Percentiles rank a stretch among this genome's conserved stretches.
These are phyloP conservation scores for Paramecium sonneborni DNA, from an alignment of 73 alveolate genomes.

Conservation along the genomic window DNA sequence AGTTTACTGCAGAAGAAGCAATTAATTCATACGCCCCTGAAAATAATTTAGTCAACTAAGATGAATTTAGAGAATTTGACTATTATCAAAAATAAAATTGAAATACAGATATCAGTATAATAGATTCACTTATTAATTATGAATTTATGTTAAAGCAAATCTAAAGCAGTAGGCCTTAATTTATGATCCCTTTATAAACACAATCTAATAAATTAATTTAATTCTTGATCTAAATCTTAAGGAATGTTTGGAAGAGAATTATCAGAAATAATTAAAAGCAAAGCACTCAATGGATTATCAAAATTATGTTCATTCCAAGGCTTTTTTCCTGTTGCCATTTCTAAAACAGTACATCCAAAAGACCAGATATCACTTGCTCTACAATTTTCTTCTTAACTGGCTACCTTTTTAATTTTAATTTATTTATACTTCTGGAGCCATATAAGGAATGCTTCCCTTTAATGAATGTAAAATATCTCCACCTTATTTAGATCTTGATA, in stretches of 20 bases:
- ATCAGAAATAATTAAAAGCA: not conserved
- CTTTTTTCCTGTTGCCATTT: slow-evolving; percentile 64
- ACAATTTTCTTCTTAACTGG: not conserved
- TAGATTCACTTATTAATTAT: not conserved
- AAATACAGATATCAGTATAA: not conserved
- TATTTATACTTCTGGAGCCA: slow-evolving; percentile 62
- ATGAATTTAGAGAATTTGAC: slow-evolving; percentile 54
- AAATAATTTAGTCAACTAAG: not conserved
- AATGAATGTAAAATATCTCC: not conserved
- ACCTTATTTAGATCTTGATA: slow-evolving; percentile 20
- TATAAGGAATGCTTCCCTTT: slow-evolving; percentile 60
- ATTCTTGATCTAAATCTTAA: not conserved
- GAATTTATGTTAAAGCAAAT: not conserved
- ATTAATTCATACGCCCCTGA: slow-evolving; percentile 63
- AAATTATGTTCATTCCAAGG: slow-evolving; percentile 66
- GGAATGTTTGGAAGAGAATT: slow-evolving; percentile 46
- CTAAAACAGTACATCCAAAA: slow-evolving; percentile 68
- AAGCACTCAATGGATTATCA: slow-evolving; percentile 57
- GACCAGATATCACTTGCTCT: slow-evolving; percentile 68
- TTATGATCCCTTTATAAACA: not conserved
- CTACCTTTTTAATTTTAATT: not conserved
- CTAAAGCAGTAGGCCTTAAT: not conserved
- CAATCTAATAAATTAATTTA: not conserved
- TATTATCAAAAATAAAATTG: slow-evolving; percentile 14
- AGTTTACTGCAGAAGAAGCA: slow-evolving; percentile 68